A percentile compares a stretch with the other conserved stretches of the same genome.
These are phyloP conservation scores for Kurtzmaniella cleridarum DNA, from an alignment of 805 yeast genomes.

Conservation along the genomic window DNA sequence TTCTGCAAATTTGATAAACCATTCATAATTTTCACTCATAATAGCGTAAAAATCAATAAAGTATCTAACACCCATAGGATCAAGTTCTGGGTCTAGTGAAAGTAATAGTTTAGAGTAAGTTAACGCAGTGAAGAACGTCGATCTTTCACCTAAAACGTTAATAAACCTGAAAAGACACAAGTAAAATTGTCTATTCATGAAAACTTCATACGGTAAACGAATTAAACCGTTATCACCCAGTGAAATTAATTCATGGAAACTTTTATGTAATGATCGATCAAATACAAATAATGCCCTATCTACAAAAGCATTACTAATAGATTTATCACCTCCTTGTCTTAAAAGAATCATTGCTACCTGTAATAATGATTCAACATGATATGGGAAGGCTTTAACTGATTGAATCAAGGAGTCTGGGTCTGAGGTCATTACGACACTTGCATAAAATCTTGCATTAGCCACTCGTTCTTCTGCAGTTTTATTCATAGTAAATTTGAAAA, in stretches of 20 bases:
- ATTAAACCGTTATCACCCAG: slow-evolving; percentile 52
- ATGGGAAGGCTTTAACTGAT: slow-evolving; percentile 57
- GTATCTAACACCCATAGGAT: slow-evolving; percentile 79
- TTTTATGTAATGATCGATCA: slow-evolving; percentile 64
- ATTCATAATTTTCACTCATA: slow-evolving; percentile 58
- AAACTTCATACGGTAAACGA: slow-evolving; percentile 71
- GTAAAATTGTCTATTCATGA: slow-evolving; percentile 73
- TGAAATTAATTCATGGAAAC: slow-evolving; percentile 40
- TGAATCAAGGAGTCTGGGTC: slow-evolving; percentile 70
- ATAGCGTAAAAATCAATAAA: slow-evolving; percentile 78
- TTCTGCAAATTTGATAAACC: slow-evolving; percentile 50
- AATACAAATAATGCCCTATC: slow-evolving; percentile 76
- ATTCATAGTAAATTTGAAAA: slow-evolving; percentile 45
- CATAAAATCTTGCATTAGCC: slow-evolving; percentile 49
- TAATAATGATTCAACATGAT: slow-evolving; percentile 71
- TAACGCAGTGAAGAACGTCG: slow-evolving; percentile 73
- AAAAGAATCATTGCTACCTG: slow-evolving; percentile 71
- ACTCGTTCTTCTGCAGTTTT: slow-evolving; percentile 25
- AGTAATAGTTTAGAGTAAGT: slow-evolving; percentile 67
- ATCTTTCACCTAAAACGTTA: slow-evolving; percentile 64
- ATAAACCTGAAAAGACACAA: slow-evolving; percentile 70
- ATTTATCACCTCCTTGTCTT: slow-evolving; percentile 68
- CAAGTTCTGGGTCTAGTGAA: slow-evolving; percentile 69
- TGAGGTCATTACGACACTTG: slow-evolving; percentile 65
- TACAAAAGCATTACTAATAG: slow-evolving; percentile 65